A percentile compares a stretch with the other conserved stretches of the same genome.
phyloP scores from a whole-genome alignment of 1,139 yeast genomes.

The Hansenula sp. region DNA sequence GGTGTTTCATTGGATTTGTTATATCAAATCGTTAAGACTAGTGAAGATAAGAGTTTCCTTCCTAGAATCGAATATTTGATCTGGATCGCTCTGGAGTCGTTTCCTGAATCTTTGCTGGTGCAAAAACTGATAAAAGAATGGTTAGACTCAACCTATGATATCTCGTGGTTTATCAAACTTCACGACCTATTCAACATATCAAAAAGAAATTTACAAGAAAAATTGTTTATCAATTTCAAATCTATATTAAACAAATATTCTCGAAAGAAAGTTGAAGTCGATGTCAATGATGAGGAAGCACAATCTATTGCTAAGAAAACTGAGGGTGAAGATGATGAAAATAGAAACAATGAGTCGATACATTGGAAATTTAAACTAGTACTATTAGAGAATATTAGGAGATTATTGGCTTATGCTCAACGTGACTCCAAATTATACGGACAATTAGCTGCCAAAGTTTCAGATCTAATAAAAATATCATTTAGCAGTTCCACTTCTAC shows the following conservation, averaged over 20 bases:
- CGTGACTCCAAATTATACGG: conserved; percentile 37
- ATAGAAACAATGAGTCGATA: conserved; percentile 23
- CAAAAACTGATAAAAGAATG: conserved; percentile 27
- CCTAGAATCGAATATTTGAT: conserved; percentile 30
- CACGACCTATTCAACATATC: conserved; percentile 31
- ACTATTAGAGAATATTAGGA: conserved; percentile 55
- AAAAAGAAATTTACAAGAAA: conserved; percentile 28
- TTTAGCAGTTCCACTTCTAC: conserved; percentile 81
- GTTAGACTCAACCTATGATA: conserved; percentile 27
- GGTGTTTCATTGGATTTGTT: conserved; percentile 31
- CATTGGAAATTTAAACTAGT: conserved; percentile 25
- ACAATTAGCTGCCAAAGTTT: conserved; percentile 47
- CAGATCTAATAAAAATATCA: conserved; percentile 77
- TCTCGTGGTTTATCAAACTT: conserved; percentile 35
- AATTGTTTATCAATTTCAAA: conserved; percentile 14
- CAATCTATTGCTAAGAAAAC: conserved; percentile 35
- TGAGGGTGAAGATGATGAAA: conserved; percentile 24
- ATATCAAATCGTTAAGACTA: conserved; percentile 33
- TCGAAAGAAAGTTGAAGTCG: conserved; percentile 20
- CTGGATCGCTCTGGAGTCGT: conserved; percentile 40
- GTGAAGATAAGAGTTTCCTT: conserved; percentile 26
- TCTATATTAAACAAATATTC: conserved; percentile 19
- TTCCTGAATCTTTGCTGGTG: conserved; percentile 26
- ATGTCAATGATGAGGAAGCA: conserved; percentile 40
- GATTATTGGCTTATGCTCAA: conserved; percentile 42